Evolutionary conservation across 2,329 filamentous ascomycete species (phyloP), one percentile per base, ranked within the genome.

Genomic region (Sporothrix variecibatus): DNA sequence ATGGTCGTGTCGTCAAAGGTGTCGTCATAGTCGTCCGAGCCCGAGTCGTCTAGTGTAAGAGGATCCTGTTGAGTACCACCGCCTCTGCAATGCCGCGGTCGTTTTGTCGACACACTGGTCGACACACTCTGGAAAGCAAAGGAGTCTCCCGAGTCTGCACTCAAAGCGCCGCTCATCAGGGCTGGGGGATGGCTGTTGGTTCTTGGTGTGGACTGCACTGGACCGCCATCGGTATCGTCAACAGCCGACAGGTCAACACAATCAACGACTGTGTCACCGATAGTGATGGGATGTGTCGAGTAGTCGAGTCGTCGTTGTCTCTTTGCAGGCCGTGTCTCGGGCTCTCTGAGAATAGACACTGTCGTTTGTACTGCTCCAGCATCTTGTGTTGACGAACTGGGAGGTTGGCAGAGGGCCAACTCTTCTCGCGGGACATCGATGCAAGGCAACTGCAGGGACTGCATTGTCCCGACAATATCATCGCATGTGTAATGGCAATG

Each of bases 401-500:
- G 4, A 17, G 62, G 38, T 7, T 9, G 17, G 43, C 38, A 31
- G 51, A 28, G 58, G 15, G 38, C 43, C 5, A 64, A 20, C 2
- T 56, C 56, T 3, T 34, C 38, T 26, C 8, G 11, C 7, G 49
- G n/a, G 1, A 62, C 51, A 7, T 72, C 71, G 2, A 71, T 9
- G n/a, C 56, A 73, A 0, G 43, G 31, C 4, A 82, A 12, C 2
- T 75, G 75, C 34, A 73, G 77, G 0, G 80, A 78, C 17, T 87
- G 80, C 43, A 84, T 80, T 0, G 89, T 91, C 1, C 90, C 90
- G 2, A 91, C 93, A 78, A 98, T 92, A 60, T 94, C 91, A 82
- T 98, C 95, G 77, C 95, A 98, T 81, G 93, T 93, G 68, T 95
- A 85, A 79, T 91, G 89, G 75, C 90, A 93, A 31, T 86, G 86